Evolutionary conservation across 805 yeast genomes (phyloP), one percentile per base, ranked within the genome.

Genomic region (Cyberlindnera xishuangbannaensis): DNA sequence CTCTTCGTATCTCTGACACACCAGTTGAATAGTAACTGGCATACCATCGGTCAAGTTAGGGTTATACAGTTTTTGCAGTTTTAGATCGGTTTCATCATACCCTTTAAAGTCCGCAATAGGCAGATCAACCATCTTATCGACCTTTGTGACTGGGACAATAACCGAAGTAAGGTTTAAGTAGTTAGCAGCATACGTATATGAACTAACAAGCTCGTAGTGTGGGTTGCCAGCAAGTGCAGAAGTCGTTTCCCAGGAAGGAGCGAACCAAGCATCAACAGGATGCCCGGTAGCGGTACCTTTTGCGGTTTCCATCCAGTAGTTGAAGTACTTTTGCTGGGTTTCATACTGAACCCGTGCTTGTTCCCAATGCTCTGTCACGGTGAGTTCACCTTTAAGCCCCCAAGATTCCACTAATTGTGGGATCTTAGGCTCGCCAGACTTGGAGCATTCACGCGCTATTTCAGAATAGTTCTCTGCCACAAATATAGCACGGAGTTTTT

Each of bases 101-200:
- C 47, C 33, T 5, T 34, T 24, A 20, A 41, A 48, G 13, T 21
- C 25, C 5, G 18, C 35, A 25, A 62, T 71, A 60, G 71, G 68
- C 25, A 55, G 44, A 51, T 79, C 87, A 28, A 67, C 41, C 5
- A 41, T 39, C 14, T 60, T 45, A 48, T 76, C 76, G 7, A 36
- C 50, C 13, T 27, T 39, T 5, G 45, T 78, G 6, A 83, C 69
- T 45, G 82, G 85, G 55, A 74, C 62, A 1, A 68, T 65, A 40
- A 77, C 70, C 17, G 77, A 71, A 28, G 92, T 86, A 48, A 73
- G 67, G 55, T 83, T 92, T 39, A 81, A 56, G 36, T 81, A 50
- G 59, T 83, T 83, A 70, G 73, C 80, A 42, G 79, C 65, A 4
- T 84, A 61, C 6, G 90, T 80, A 63, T 83, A 83, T 5, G 87